Evolutionary conservation across 495 filamentous ascomycete species (phyloP).

Genomic region (Penicillium roqueforti): DNA sequence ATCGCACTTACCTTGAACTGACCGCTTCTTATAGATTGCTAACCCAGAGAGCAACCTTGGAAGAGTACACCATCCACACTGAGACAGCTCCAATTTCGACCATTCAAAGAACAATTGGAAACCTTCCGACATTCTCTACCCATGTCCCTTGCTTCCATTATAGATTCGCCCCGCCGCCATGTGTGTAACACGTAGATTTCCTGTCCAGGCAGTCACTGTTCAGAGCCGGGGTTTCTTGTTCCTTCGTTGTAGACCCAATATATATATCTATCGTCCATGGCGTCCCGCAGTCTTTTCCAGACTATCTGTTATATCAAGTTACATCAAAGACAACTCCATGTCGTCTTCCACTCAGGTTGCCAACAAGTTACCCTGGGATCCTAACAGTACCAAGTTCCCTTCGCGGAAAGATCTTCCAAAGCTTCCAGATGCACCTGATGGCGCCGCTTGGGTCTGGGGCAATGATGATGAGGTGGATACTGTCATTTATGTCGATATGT

Average conservation of each 20-base stretch:
- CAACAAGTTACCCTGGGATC: slow-evolving; percentile 50
- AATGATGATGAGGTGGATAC: slow-evolving; percentile 50
- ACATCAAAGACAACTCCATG: slow-evolving; percentile 7
- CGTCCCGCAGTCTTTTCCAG: slow-evolving; percentile 4
- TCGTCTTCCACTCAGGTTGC: slow-evolving; percentile 19
- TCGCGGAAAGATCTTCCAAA: slow-evolving; percentile 48
- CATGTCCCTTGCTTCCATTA: background rate
- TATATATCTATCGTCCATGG: slow-evolving; percentile 8
- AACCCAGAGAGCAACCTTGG: too few species aligned
- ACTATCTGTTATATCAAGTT: slow-evolving; percentile 11
- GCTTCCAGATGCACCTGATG: slow-evolving; percentile 39
- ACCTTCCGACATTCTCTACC: background rate
- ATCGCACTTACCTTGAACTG: too few species aligned
- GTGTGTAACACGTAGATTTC: background rate
- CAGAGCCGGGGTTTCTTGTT: background rate
- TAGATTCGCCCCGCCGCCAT: background rate
- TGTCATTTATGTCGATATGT: background rate
- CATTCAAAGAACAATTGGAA: background rate
- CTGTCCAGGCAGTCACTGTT: background rate
- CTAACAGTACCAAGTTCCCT: slow-evolving; percentile 49
- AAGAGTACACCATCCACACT: too few species aligned
- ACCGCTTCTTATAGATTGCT: too few species aligned
- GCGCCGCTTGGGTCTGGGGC: slow-evolving; percentile 64
- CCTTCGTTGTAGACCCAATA: background rate
- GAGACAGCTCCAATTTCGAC: background rate